Conservation (phyloP, 805 yeast genomes). For the Candida ulmi region DNA sequence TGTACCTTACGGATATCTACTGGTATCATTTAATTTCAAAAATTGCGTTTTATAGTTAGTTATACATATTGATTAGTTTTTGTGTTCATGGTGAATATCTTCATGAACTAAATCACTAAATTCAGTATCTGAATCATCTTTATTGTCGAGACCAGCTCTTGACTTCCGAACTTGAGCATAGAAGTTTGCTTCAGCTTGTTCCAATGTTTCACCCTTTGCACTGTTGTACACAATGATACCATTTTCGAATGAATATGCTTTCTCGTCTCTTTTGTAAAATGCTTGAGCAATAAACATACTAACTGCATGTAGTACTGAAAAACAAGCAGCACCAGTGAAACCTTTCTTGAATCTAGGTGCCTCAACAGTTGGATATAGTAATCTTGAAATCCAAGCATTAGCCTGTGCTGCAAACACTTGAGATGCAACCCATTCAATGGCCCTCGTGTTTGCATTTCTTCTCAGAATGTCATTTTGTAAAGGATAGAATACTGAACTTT, state of each 20-base stretch:
- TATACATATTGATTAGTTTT: no score
- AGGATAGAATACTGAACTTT: slow-evolving; percentile 53
- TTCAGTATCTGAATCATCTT: no score
- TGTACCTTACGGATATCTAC: no score
- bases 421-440: slow-evolving; percentile 43
- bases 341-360: slow-evolving; percentile 53
- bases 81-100: no score
- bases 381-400: slow-evolving; percentile 42
- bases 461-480: slow-evolving; percentile 55
- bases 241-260: slow-evolving; percentile 27
- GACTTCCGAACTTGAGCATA: no score
- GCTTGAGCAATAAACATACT: slow-evolving; percentile 25
- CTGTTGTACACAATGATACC: slow-evolving; percentile 29
- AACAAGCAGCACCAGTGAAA: slow-evolving; percentile 39
- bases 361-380: slow-evolving; percentile 40
- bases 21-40: no score
- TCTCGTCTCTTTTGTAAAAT: slow-evolving; percentile 34
- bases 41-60: no score
- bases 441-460: slow-evolving; percentile 44
- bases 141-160: no score
- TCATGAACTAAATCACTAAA: no score
- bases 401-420: slow-evolving; percentile 46
- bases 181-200: background rate
- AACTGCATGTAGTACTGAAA: slow-evolving; percentile 24
- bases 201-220: slow-evolving; percentile 9